Evolutionary conservation across 306 rosid species (phyloP), one percentile per base, ranked within the genome.

Genomic region (Vachellia pachyceras): DNA sequence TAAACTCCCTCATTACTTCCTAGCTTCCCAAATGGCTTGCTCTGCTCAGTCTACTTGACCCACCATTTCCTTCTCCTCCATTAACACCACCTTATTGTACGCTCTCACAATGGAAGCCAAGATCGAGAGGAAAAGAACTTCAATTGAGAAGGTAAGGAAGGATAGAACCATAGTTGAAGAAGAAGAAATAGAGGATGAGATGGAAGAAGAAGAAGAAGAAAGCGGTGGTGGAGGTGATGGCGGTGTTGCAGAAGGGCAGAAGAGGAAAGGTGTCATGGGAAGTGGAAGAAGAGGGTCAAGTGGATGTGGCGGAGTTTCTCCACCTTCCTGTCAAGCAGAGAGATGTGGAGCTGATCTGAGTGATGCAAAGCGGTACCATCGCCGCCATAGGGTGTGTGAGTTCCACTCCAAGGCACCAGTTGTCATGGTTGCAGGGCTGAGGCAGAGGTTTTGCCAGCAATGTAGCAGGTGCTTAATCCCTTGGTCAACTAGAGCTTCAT

Each of bases 381-480:
- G 97, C 79, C 98, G 98, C 85, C 98, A 94, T 83, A 94, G 91
- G 90, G 98, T 94, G 71, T 94, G 98, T 63, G 98, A 94, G 82
- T 77, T 88, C 82, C 98, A 94, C 73, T 91, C 97, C 23, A 94
- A 94, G 88, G 97, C 97, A 0, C 79, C 97, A 0, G 80, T 67
- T 66, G 98, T 88, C 73, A 50, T 90, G 55, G 98, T 92, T 57
- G 89, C 94, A 6, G 98, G 97, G 41, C 83, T 75, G 29, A 85
- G 91, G 55, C 98, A 94, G 85, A 91, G 98, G 80, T 94, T 94
- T 82, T 94, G 98, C 79, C 98, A 94, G 85, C 98, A 94, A 92
- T 94, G 98, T 87, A 94, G 98, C 97, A 94, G 98, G 98, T 94
- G 4, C 65, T 73, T 64, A 55, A 23, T 70, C 82, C 65, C 80